Evolutionary conservation across 805 yeast species (phyloP).

Genomic region (Myxozyma mucilagina): DNA sequence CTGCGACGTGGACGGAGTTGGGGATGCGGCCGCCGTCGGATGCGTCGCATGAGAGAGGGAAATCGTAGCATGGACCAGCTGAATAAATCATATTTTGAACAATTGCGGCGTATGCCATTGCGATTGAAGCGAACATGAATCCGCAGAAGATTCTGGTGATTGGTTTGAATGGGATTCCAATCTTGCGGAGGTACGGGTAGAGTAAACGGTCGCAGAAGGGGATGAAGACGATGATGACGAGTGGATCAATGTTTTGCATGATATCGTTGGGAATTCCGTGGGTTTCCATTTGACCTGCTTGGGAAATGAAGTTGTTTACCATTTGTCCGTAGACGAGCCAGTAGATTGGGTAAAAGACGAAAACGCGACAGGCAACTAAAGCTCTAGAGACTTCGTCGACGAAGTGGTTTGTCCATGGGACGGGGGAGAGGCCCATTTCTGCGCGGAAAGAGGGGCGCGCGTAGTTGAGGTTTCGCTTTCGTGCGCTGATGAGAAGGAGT

Average conservation of each 20-base stretch:
- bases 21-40: constrained; percentile 44
- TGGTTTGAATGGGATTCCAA: constrained; percentile 61
- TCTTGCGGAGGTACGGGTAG: constrained; percentile 54
- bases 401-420: constrained; percentile 64
- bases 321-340: constrained; percentile 76
- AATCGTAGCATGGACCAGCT: constrained; percentile 72
- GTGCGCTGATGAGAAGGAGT: constrained; percentile 47
- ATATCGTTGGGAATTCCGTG: constrained; percentile 82
- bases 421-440: constrained; percentile 42
- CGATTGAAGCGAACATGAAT: constrained; percentile 60
- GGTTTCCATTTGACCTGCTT: constrained; percentile 70
- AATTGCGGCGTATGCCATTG: constrained; percentile 77
- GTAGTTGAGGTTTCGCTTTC: constrained; percentile 50
- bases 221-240: constrained; percentile 73
- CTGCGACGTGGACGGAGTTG: constrained; percentile 63
- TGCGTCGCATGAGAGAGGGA: constrained; percentile 57
- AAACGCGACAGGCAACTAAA: constrained; percentile 69
- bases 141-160: constrained; percentile 71
- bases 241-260: constrained; percentile 71
- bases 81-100: constrained; percentile 68
- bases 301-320: constrained; percentile 69
- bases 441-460: constrained; percentile 61
- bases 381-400: constrained; percentile 73
- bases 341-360: constrained; percentile 67
- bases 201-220: constrained; percentile 66